Conservation (phyloP, 2,329 filamentous ascomycete species). For the Monilinia polystroma region DNA sequence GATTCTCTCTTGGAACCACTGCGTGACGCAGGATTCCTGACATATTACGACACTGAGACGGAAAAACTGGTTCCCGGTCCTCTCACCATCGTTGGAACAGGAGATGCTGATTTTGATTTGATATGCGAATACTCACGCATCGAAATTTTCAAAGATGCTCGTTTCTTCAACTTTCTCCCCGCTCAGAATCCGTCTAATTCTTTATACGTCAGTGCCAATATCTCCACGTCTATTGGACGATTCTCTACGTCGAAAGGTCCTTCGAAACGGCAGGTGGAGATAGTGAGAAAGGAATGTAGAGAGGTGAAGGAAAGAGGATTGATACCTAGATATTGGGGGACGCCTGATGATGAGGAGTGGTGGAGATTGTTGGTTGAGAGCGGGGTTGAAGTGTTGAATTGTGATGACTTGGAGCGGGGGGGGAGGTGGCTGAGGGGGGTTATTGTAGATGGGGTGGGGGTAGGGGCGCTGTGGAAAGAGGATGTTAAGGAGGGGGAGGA, state of each 20-base stretch:
- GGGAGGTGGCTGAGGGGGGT: background rate
- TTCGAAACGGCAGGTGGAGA: slow-evolving; percentile 30
- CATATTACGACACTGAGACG: slow-evolving; percentile 42
- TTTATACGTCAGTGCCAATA: slow-evolving; percentile 33
- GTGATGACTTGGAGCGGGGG: slow-evolving; percentile 39
- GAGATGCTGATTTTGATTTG: slow-evolving; percentile 46
- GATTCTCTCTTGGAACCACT: slow-evolving; percentile 45
- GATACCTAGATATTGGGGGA: slow-evolving; percentile 46
- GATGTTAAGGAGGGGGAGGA: slow-evolving; percentile 4
- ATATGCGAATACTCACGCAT: slow-evolving; percentile 40
- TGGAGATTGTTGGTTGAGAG: slow-evolving; percentile 42
- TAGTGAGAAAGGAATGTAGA: slow-evolving; percentile 32
- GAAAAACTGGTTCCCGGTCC: slow-evolving; percentile 39
- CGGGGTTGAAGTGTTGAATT: slow-evolving; percentile 46
- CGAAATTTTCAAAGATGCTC: slow-evolving; percentile 51
- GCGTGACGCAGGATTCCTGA: slow-evolving; percentile 43
- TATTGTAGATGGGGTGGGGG: background rate
- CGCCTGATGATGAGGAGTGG: slow-evolving; percentile 43
- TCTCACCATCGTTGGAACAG: slow-evolving; percentile 52
- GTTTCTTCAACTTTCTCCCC: slow-evolving; percentile 37
- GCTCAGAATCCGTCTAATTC: slow-evolving; percentile 30
- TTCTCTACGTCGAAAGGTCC: slow-evolving; percentile 23
- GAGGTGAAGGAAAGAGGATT: slow-evolving; percentile 43
- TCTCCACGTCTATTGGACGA: slow-evolving; percentile 22
- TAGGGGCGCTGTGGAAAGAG: slow-evolving; percentile 7